Evolutionary conservation across 352 stramenopile species (phyloP).

Genomic region (Pythium vanterpoolii): DNA sequence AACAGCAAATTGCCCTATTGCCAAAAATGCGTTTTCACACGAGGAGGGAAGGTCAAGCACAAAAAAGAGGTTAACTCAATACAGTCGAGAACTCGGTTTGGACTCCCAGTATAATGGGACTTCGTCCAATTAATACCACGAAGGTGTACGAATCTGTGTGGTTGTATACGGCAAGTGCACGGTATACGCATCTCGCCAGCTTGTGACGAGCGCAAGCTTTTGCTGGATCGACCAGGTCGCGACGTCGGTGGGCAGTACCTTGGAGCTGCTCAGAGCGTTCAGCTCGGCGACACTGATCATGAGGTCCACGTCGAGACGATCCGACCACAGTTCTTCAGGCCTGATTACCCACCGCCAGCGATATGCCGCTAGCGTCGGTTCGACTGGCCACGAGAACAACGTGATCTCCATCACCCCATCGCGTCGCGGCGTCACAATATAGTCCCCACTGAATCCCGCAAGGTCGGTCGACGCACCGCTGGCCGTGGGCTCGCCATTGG

Average conservation of each 20-base stretch:
- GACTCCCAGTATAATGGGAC: no score
- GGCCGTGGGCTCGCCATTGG: constrained; percentile 7
- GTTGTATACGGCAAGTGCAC: constrained; percentile 6
- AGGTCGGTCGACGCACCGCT: not conserved
- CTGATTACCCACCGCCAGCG: constrained; percentile 5
- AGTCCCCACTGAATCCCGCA: constrained; percentile 6
- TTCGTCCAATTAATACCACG: no score
- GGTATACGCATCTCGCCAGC: constrained; percentile 1
- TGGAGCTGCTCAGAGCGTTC: not conserved
- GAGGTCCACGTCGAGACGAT: constrained; percentile 4
- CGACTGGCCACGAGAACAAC: constrained; percentile 4
- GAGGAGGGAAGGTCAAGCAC: no score
- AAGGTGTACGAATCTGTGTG: no score
- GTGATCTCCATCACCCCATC: constrained; percentile 10
- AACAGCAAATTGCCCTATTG: no score
- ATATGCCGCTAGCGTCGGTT: not conserved
- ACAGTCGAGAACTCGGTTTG: no score
- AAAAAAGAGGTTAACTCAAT: no score
- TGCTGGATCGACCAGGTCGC: not conserved
- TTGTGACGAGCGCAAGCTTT: not conserved
- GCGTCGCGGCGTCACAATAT: not conserved
- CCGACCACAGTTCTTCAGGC: not conserved
- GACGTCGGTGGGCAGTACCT: no score
- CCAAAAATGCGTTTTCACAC: no score
- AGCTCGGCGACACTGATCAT: not conserved